These are phyloP conservation scores for Kwoniella dejecticola DNA, from an alignment of 768 basidiomycete genomes.

Conservation along the genomic window DNA sequence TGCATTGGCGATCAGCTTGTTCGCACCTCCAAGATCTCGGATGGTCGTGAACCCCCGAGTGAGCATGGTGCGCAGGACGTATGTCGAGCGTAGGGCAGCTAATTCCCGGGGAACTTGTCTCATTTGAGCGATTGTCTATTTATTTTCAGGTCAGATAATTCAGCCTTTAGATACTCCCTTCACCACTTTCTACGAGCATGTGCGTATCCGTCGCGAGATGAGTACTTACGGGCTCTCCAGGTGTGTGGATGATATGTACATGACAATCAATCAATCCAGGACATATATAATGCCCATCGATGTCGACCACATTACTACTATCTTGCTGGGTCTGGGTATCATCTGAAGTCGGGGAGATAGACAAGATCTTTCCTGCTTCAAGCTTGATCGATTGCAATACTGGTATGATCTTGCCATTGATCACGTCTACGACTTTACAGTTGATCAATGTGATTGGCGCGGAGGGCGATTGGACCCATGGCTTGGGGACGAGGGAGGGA, in stretches of 20 bases:
- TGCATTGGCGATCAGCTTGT: slow-evolving; percentile 56
- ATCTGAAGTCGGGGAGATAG: background rate
- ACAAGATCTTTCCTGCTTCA: background rate
- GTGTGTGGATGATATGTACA: slow-evolving; percentile 58
- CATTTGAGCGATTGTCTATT: slow-evolving; percentile 53
- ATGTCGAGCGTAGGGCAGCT: slow-evolving; percentile 53
- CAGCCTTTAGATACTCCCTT: too few relatives aligned
- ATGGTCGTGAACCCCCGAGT: slow-evolving; percentile 58
- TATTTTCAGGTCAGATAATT: background rate
- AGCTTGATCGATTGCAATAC: slow-evolving; percentile 45
- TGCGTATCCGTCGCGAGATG: too few relatives aligned
- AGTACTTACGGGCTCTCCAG: slow-evolving; percentile 50
- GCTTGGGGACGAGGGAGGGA: slow-evolving; percentile 11
- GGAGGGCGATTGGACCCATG: slow-evolving; percentile 5
- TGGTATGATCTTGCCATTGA: slow-evolving; percentile 34
- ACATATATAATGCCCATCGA: slow-evolving; percentile 35
- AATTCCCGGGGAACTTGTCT: slow-evolving; percentile 46
- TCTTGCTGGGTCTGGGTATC: background rate
- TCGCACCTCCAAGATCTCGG: slow-evolving; percentile 58
- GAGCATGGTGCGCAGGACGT: slow-evolving; percentile 57
- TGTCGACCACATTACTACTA: background rate
- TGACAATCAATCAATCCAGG: slow-evolving; percentile 59
- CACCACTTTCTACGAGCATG: too few relatives aligned
- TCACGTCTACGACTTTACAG: slow-evolving; percentile 55
- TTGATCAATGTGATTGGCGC: slow-evolving; percentile 32